Evolutionary conservation across 257 asterid genomes (phyloP).

Genomic region (Gynochthodes officinalis): DNA sequence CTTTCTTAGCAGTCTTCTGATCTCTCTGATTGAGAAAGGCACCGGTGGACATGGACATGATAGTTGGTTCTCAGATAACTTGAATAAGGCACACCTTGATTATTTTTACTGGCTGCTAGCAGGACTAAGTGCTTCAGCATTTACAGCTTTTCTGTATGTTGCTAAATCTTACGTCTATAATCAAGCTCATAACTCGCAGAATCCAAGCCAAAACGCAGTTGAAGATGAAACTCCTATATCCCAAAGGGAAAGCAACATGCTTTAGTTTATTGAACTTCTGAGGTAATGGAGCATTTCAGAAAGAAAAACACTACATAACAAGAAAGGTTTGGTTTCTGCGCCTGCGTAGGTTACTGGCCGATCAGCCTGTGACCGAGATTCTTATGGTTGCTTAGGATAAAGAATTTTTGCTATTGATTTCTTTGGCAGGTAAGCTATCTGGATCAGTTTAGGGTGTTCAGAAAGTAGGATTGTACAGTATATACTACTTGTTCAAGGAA

Average conservation of each 20-base stretch:
- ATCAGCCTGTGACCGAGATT: too few species aligned
- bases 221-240: background rate
- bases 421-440: too few species aligned
- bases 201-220: background rate
- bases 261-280: background rate
- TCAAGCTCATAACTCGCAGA: background rate
- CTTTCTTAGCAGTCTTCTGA: conserved; percentile 30
- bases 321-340: too few species aligned
- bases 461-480: too few species aligned
- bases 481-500: too few species aligned
- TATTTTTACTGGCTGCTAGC: conserved; percentile 26
- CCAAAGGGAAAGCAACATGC: background rate
- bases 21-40: conserved; percentile 13
- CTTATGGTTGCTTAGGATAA: too few species aligned
- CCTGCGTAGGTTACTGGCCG: too few species aligned
- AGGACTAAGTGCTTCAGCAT: conserved; percentile 5
- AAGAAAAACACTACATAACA: background rate
- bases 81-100: conserved; percentile 23
- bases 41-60: background rate
- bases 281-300: background rate
- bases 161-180: conserved; percentile 16
- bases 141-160: conserved; percentile 4
- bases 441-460: too few species aligned
- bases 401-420: too few species aligned
- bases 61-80: conserved; percentile 25